Percentiles rank a stretch among this genome's conserved stretches.
These are phyloP conservation scores for Skeletonema tropicum DNA, from an alignment of 108 stramenopile genomes.

Conservation along the genomic window DNA sequence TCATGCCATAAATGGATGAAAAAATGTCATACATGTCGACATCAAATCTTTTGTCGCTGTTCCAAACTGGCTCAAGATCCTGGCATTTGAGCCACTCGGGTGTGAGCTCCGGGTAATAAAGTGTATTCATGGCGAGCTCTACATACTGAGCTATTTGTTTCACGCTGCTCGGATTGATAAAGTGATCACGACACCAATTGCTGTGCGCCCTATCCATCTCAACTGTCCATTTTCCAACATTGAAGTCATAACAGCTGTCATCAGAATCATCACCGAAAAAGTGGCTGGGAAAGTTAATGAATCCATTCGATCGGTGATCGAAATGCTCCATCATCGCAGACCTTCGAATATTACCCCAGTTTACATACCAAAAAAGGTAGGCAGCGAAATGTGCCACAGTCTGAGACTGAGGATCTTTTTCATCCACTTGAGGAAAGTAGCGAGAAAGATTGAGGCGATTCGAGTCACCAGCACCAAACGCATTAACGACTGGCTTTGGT, in stretches of 20 bases:
- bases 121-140: constrained; percentile 38
- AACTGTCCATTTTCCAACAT: constrained; percentile 50
- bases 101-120: constrained; percentile 46
- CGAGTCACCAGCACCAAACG: constrained; percentile 29
- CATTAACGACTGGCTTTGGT: constrained; percentile 49
- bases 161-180: constrained; percentile 57
- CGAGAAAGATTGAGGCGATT: constrained; percentile 33
- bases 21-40: constrained; percentile 16
- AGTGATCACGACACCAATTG: constrained; percentile 50
- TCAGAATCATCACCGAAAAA: constrained; percentile 13
- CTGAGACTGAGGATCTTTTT: constrained; percentile 35
- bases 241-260: constrained; percentile 14
- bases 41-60: constrained; percentile 13
- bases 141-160: constrained; percentile 40
- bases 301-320: constrained; percentile 2
- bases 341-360: constrained; percentile 34
- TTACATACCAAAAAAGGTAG: constrained; percentile 50
- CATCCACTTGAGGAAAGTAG: constrained; percentile 37
- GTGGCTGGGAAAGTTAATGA: constrained; percentile 1
- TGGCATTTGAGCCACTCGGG: constrained; percentile 60
- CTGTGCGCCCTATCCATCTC: constrained; percentile 45
- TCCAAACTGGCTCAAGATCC: constrained; percentile 48
- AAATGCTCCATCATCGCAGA: constrained; percentile 34
- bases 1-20: constrained; percentile 28
- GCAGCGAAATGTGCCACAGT: constrained; percentile 53